Evolutionary conservation across 148 eudicot genomes (phyloP).

Genomic region (Silene latifolia): DNA sequence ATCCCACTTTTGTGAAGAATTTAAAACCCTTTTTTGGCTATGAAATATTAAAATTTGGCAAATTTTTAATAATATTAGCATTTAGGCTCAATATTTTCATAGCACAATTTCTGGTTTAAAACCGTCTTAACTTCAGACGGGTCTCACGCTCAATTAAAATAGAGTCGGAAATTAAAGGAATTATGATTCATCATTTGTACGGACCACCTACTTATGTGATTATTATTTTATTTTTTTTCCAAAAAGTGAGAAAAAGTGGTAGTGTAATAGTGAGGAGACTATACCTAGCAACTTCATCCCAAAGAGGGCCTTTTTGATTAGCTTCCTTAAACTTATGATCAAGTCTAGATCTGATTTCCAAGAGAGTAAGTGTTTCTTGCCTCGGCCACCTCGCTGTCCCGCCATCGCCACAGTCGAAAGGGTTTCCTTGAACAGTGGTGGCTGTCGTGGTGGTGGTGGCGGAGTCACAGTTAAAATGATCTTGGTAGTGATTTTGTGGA

Average conservation of each 20-base stretch:
- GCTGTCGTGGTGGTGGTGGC: slow-evolving; percentile 18
- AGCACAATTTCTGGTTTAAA: no score
- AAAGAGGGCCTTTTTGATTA: slow-evolving; percentile 92
- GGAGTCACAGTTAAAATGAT: slow-evolving; percentile 20
- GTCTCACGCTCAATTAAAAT: no score
- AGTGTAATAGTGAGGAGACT: background rate
- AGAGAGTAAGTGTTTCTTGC: slow-evolving; percentile 83
- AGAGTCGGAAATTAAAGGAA: background rate
- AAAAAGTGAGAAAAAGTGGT: background rate
- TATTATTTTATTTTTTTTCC: background rate
- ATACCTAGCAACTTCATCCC: slow-evolving; percentile 99
- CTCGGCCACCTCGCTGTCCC: slow-evolving; percentile 90
- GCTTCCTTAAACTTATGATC: slow-evolving; percentile 93
- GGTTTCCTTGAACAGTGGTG: background rate
- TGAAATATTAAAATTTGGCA: background rate
- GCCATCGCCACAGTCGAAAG: slow-evolving; percentile 35
- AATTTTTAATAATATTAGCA: background rate
- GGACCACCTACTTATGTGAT: background rate
- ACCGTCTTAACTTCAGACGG: no score
- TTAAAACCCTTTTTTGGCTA: background rate
- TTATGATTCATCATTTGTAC: slow-evolving; percentile 1
- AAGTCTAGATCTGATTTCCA: slow-evolving; percentile 86
- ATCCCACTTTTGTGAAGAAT: background rate
- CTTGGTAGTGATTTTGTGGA: slow-evolving; percentile 8
- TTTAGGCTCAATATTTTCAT: background rate